Base-by-base conservation (phyloP, 257 asterid species). In the Cinchona pubescens region DNA sequence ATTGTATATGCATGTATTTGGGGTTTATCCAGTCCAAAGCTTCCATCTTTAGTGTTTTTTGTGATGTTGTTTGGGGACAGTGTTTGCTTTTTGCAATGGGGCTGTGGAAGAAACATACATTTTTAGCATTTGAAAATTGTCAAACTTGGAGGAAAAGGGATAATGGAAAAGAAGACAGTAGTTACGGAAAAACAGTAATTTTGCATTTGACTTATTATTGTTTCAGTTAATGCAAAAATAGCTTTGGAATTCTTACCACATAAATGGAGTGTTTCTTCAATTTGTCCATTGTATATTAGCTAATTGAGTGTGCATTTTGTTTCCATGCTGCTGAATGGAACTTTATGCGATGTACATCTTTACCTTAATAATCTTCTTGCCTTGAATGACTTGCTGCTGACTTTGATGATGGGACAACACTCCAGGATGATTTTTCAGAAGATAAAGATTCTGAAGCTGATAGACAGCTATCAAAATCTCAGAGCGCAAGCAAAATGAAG, bases 341-440 rank as follows among this genome's bases (percentile, higher is more conserved):
- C 38, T 68, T 37, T 23, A 34, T 19, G 37, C 3, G 30, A 45
- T 32, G 8, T 30, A 37, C 34, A 45, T 29, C 40, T 49, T 48
- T 14, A 16, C 46, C 46, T 12, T 74, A 56, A 0, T 45, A 48
- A 35, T 63, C 0, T 51, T 38, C 59, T 13, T 46, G 45, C 30
- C 58, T 69, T 73, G 43, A 29, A 16, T 53, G 23, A 30, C 46
- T 59, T 59, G 65, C 65, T 67, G 75, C 23, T 58, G 25, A 12
- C 73, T 27, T 61, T 35, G 29, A 37, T 27, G 30, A 8, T 72
- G 59, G 67, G 74, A 23, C 53, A 27, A 75, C 18, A 27, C 69
- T 71, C 30, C 87, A 91, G 98, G 96, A 88, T 75, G 93, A 88
- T 53, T 69, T 74, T 23, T 76, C 78, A 46, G 89, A 77, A 65